Percentiles rank a stretch among this genome's conserved stretches.
These are phyloP conservation scores for Podaxis sp. DNA, from an alignment of 768 basidiomycete species.

Conservation along the genomic window DNA sequence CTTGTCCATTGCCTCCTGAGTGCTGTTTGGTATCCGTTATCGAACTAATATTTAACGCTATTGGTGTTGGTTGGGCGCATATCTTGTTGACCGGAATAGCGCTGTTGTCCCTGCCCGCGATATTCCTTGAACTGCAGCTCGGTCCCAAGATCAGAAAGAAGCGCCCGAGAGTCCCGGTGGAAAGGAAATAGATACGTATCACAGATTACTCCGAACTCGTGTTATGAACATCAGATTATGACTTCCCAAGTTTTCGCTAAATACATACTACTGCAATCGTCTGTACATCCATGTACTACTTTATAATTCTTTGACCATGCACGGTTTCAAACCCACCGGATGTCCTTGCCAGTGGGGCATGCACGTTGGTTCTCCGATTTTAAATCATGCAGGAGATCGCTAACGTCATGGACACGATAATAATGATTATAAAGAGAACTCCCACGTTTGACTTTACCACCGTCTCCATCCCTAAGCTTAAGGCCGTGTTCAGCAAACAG, in stretches of 20 bases:
- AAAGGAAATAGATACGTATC: neutral
- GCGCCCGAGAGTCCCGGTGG: neutral
- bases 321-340: no score
- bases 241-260: neutral
- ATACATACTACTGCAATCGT: neutral
- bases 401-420: slow-evolving; percentile 1
- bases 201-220: neutral
- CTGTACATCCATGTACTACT: neutral
- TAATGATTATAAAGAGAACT: no score
- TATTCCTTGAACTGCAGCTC: slow-evolving; percentile 47
- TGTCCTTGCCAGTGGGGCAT: neutral
- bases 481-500: neutral
- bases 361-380: neutral
- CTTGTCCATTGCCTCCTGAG: slow-evolving; percentile 63
- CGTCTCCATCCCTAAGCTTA: no score
- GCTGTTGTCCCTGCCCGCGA: slow-evolving; percentile 43
- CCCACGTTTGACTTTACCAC: neutral
- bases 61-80: slow-evolving; percentile 71
- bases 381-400: neutral
- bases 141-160: slow-evolving; percentile 45
- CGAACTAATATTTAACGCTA: slow-evolving; percentile 52
- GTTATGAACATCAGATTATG: neutral
- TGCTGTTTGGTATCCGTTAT: slow-evolving; percentile 64
- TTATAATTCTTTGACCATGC: neutral
- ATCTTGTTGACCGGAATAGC: slow-evolving; percentile 54